Evolutionary conservation across 2,329 filamentous ascomycete genomes (phyloP), one percentile per base, ranked within the genome.

Genomic region (Magnaporthiopsis rhizophila): DNA sequence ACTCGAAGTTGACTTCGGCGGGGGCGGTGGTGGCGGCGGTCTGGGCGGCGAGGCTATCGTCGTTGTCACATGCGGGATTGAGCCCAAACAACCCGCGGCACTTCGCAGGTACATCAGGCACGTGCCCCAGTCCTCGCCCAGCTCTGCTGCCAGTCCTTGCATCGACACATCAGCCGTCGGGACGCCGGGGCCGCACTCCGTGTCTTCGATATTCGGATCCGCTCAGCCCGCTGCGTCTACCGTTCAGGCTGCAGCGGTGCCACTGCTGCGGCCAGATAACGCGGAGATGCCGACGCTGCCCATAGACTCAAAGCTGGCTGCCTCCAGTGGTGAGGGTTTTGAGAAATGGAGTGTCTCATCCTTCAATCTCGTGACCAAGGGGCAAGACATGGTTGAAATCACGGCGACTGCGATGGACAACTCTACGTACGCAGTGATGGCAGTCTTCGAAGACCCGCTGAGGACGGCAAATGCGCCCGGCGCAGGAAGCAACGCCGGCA

Each of bases 1-100:
- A 67, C 79, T 98, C 3, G 89, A 95, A 70, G 91, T 97, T 2
- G 95, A 99, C 72, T 98, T 97, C 76, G 89, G 89, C 57, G 87
- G 86, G 26, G 91, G 93, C 68, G 90, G 95, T 75, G 85, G 95
- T 75, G 85, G 86, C n/a, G 64, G 85, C 50, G 53, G 26, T 58
- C 56, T 87, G 61, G 88, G 87, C 32, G 92, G 92, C 26, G 94
- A 97, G 74, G 83, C 82, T 21, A 79, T 96, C 56, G 81, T 96
- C 32, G 83, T 96, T 3, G 81, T 97, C 60, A 82, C 86, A 45
- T 89, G 89, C 70, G 92, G 91, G 0, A 75, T 86, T n/a, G 84
- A 85, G 34, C 84, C 89, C 67, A 81, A 81, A 8, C 76, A 79
- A 38, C 74, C 75, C 15, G 73, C 80, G 26, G 68, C 74, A 9